Conservation (phyloP, 805 yeast species). For the Diddensiella transvaalensis region DNA sequence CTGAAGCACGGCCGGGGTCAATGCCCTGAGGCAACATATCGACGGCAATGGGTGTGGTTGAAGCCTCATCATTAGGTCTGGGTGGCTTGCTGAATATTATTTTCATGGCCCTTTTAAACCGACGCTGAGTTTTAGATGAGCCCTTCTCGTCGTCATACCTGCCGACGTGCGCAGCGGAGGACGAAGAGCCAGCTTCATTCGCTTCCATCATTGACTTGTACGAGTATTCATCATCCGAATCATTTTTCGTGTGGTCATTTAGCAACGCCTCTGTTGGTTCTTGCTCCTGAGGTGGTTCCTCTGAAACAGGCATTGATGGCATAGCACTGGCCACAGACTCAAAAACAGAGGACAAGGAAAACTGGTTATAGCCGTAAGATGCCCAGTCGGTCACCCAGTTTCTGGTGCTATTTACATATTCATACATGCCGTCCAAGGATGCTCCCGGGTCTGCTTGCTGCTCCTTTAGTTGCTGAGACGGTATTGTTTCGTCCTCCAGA, state of each 20-base stretch:
- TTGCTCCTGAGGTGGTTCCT: background rate
- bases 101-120: conserved; percentile 19
- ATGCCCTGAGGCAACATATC: background rate
- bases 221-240: conserved; percentile 12
- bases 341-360: background rate
- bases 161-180: conserved; percentile 1
- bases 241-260: conserved; percentile 1
- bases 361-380: background rate
- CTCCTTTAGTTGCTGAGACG: too few relatives aligned
- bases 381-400: conserved; percentile 3
- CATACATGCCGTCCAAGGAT: background rate
- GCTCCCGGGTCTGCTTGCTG: background rate
- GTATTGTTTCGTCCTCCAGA: background rate
- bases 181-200: background rate
- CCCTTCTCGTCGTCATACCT: background rate
- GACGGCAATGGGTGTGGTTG: background rate
- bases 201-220: conserved; percentile 5
- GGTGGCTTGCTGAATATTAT: conserved; percentile 8
- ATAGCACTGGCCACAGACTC: background rate
- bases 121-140: conserved; percentile 8
- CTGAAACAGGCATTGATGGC: background rate
- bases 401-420: background rate
- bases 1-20: background rate
- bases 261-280: too few relatives aligned
- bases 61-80: background rate